Conservation (phyloP, 495 filamentous ascomycete genomes). For the Xanthoparmelia taractica region DNA sequence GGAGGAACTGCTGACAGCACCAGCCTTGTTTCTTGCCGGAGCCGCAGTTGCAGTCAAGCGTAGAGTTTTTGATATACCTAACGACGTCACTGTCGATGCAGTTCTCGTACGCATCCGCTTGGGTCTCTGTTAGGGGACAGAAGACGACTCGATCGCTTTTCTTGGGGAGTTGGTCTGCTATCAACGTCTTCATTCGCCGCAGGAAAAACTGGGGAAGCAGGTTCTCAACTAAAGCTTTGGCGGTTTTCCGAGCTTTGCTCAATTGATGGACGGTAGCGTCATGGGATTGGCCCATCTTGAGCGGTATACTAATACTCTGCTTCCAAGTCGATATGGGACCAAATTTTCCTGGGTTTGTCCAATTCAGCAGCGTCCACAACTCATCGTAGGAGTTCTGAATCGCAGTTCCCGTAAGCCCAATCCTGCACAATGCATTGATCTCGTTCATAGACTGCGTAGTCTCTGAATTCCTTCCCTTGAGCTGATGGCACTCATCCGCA, state of each 20-base stretch:
- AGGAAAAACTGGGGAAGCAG: conserved; percentile 89
- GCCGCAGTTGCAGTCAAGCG: conserved; percentile 62
- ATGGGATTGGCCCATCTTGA: conserved; percentile 83
- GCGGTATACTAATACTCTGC: conserved; percentile 62
- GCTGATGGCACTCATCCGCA: conserved; percentile 89
- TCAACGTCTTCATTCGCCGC: conserved; percentile 85
- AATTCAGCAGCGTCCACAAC: conserved; percentile 92
- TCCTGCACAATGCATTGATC: conserved; percentile 85
- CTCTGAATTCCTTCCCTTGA: conserved; percentile 72
- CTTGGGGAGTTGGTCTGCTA: conserved; percentile 90
- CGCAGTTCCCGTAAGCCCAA: conserved; percentile 90
- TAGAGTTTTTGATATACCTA: conserved; percentile 56
- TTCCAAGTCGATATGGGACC: conserved; percentile 76
- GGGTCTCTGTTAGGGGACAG: conserved; percentile 77
- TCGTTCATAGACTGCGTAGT: conserved; percentile 84
- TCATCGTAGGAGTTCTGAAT: conserved; percentile 99
- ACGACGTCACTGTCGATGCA: conserved; percentile 66
- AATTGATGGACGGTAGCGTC: conserved; percentile 83
- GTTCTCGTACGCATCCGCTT: conserved; percentile 77
- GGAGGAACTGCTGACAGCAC: conserved; percentile 62
- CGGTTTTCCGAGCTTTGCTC: conserved; percentile 70
- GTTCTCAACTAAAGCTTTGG: conserved; percentile 77
- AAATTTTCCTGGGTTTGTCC: conserved; percentile 86
- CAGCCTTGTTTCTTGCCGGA: conserved; percentile 67
- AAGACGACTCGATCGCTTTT: conserved; percentile 94